Base-by-base conservation (phyloP, 208 protist species). In the Baffinella frigidus region DNA sequence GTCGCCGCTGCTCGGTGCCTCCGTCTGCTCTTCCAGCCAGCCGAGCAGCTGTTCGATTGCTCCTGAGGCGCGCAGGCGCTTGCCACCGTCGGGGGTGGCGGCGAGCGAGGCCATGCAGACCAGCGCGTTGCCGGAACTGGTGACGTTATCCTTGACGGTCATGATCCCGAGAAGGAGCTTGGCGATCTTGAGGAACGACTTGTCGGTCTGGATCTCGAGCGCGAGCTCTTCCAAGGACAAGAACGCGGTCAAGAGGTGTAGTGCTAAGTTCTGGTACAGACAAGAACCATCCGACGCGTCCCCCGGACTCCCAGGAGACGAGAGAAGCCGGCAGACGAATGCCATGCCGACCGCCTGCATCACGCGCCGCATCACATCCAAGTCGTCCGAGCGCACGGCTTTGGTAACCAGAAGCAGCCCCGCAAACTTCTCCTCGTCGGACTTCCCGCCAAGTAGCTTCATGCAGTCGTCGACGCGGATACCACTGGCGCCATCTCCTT, bases 381-480 rank as follows among this genome's bases (percentile, higher is more conserved):
- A 3, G 48, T 87, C 77, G 50, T 67, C 77, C 14, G 77, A 2
- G 30, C 61, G 5, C 11, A 27, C 77, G 27, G 38, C 36, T 35
- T 87, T 87, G 41, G 77, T 56, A 17, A 87, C 77, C 11, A 87
- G 77, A 0, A 87, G 43, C 48, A 87, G 77, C 41, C 77, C 77
- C 4, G 77, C 77, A 41, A 87, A 87, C 44, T 87, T 87, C 44
- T 87, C 39, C 77, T 87, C 77, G 50, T 87, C 77, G 14, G 77
- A 62, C 30, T 35, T 41, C 27, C 77, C 77, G 35, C 24, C 0
- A 5, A 87, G 77, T 2, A 87, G 39, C n/a, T 67, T 27, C 2
- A 62, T 43, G 39, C 77, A 87, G 0, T 41, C 27, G 5, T 87
- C 77, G n/a, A 87, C 41, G 71, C 71, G 30, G n/a, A 24, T 35